These are phyloP conservation scores for Cercospora sojina DNA, from an alignment of 2,329 filamentous ascomycete genomes.

Conservation along the genomic window DNA sequence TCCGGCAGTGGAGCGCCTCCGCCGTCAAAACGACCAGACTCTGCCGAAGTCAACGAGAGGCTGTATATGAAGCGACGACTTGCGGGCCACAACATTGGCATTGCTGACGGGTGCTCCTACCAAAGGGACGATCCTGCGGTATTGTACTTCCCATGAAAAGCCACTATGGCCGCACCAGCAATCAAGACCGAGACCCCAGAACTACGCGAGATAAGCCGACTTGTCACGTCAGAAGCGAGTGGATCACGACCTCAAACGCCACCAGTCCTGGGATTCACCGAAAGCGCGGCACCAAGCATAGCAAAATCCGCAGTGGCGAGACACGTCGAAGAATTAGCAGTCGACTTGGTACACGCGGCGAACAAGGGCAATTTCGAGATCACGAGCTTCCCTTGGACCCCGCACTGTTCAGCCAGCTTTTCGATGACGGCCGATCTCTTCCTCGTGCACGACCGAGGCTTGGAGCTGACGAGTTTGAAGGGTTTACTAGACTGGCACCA, in stretches of 20 bases:
- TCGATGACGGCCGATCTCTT: constrained; percentile 1
- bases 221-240: background rate
- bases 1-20: background rate
- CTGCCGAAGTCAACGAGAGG: background rate
- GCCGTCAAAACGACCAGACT: background rate
- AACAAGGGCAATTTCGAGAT: constrained; percentile 17
- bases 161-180: background rate
- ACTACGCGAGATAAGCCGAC: background rate
- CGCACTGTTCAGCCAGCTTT: constrained; percentile 5
- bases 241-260: background rate
- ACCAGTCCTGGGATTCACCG: background rate
- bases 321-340: background rate
- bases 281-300: background rate
- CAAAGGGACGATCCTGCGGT: background rate
- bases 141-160: background rate
- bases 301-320: background rate
- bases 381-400: constrained; percentile 5
- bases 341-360: constrained; percentile 12
- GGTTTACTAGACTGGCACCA: background rate
- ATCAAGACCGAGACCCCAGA: background rate
- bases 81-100: background rate
- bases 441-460: background rate
- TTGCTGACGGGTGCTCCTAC: background rate
- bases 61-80: background rate
- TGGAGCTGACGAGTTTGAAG: background rate